Percentiles rank a stretch among this genome's conserved stretches.
These are phyloP conservation scores for Hypoxylon rickii DNA, from an alignment of 495 filamentous ascomycete species.

Conservation along the genomic window DNA sequence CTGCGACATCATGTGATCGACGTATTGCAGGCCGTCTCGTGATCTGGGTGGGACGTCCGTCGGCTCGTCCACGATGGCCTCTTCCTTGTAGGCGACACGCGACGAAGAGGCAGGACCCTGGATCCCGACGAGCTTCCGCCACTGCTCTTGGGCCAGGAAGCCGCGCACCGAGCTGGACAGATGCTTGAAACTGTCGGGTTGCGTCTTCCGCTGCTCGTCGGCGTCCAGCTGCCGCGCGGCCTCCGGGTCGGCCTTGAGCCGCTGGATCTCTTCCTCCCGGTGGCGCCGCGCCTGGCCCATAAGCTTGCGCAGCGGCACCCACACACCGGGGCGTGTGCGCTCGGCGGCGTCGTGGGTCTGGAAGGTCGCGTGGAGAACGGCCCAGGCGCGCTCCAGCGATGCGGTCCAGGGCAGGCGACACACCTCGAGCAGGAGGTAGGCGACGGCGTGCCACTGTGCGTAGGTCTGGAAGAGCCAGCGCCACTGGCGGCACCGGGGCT, in stretches of 20 bases:
- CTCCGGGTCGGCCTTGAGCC: slow-evolving; percentile 47
- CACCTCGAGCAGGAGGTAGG: slow-evolving; percentile 76
- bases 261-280: slow-evolving; percentile 53
- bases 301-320: slow-evolving; percentile 73
- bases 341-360: slow-evolving; percentile 56
- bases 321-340: slow-evolving; percentile 66
- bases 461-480: slow-evolving; percentile 83
- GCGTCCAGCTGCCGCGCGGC: slow-evolving; percentile 48
- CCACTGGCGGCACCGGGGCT: slow-evolving; percentile 67
- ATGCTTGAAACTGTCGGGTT: slow-evolving; percentile 44
- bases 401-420: slow-evolving; percentile 68
- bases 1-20: slow-evolving; percentile 43
- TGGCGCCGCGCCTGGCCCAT: slow-evolving; percentile 67
- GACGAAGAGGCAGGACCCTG: slow-evolving; percentile 25
- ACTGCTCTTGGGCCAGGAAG: slow-evolving; percentile 44
- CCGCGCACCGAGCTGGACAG: slow-evolving; percentile 44
- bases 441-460: slow-evolving; percentile 81
- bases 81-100: background rate
- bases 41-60: slow-evolving; percentile 15
- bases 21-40: slow-evolving; percentile 28
- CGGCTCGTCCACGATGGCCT: background rate
- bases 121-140: slow-evolving; percentile 52
- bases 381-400: slow-evolving; percentile 82
- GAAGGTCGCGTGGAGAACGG: slow-evolving; percentile 67
- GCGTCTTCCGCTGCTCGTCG: slow-evolving; percentile 40